Evolutionary conservation across 306 rosid species (phyloP), one percentile per base, ranked within the genome.

Genomic region (Cicer pinnatifidum): DNA sequence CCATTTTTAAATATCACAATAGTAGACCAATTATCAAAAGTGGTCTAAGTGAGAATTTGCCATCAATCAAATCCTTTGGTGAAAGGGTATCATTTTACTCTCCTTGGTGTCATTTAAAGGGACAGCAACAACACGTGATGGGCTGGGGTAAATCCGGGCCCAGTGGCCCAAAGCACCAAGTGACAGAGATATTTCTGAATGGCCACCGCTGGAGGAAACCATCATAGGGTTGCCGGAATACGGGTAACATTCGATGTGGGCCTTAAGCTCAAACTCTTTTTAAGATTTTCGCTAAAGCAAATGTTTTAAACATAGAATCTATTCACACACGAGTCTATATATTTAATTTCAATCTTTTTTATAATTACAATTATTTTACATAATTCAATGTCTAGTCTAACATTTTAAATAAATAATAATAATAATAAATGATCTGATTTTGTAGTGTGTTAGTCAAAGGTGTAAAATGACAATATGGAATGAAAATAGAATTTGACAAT

Each of bases 231-330:
- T 76, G 85, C 81, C 81, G 81, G 85, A 63, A 71, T 65, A 53
- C 81, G 4, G 81, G 81, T 56, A 41, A 76, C 85, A 81, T 71
- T 81, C 71, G 66, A 23, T 44, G 80, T 53, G 71, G 80, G 73
- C 1, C 80, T 45, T 47, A 61, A 11, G 19, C 50, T 47, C 35
- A 51, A 51, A n/a, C 57, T 51, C 23, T 20, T 56, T 56, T 50
- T n/a, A 2, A 13, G 4, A 50, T 13, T 13, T 50, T 50, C 6
- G 9, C 56, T 6, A 48, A 48, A 5, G 13, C 51, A 10, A 28
- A 28, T 20, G 23, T 28, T 11, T 1, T 44, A 52, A 7, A 52
- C 57, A 16, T 52, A 7, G 3, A 28, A 52, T 52, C 51, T 16
- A 52, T 16, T 52, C 58, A 15, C 28, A 52, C 28, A 52, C 58